phyloP scores from a whole-genome alignment of 2,329 filamentous ascomycete genomes.

The Nigrospora osmanthi region DNA sequence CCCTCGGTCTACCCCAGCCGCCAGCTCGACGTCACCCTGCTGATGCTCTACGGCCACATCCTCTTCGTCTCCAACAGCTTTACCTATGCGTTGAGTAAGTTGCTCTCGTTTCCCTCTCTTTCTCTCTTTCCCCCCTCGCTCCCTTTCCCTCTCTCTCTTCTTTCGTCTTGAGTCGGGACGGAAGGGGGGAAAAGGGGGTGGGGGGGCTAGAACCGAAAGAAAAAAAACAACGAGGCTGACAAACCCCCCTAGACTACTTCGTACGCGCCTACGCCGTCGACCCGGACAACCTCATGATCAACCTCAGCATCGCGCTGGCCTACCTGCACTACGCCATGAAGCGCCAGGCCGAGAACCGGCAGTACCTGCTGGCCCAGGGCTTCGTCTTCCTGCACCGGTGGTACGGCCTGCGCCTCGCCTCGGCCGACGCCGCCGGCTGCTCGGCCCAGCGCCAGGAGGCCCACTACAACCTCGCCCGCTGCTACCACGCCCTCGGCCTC shows the following conservation, averaged over 20 bases:
- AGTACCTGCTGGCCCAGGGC: conserved; percentile 80
- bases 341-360: conserved; percentile 80
- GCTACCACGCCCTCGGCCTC: conserved; percentile 70
- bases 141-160: not conserved
- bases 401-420: conserved; percentile 47
- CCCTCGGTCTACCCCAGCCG: conserved; percentile 29
- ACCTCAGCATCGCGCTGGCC: conserved; percentile 72
- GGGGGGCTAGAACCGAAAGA: too few species aligned
- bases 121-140: not conserved
- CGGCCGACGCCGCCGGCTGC: conserved; percentile 7
- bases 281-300: conserved; percentile 68
- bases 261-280: conserved; percentile 69
- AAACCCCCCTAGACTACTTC: conserved; percentile 60
- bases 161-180: too few species aligned
- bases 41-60: conserved; percentile 87
- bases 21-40: conserved; percentile 67
- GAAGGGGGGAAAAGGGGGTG: too few species aligned
- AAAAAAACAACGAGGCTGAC: not conserved
- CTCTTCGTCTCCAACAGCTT: conserved; percentile 79
- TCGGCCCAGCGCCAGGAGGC: conserved; percentile 59
- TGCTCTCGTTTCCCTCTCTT: not conserved
- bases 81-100: conserved; percentile 66
- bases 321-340: conserved; percentile 90
- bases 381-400: conserved; percentile 74
- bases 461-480: conserved; percentile 71